Conservation (phyloP, 768 basidiomycete genomes). For the Tylopilus subfusipes region DNA sequence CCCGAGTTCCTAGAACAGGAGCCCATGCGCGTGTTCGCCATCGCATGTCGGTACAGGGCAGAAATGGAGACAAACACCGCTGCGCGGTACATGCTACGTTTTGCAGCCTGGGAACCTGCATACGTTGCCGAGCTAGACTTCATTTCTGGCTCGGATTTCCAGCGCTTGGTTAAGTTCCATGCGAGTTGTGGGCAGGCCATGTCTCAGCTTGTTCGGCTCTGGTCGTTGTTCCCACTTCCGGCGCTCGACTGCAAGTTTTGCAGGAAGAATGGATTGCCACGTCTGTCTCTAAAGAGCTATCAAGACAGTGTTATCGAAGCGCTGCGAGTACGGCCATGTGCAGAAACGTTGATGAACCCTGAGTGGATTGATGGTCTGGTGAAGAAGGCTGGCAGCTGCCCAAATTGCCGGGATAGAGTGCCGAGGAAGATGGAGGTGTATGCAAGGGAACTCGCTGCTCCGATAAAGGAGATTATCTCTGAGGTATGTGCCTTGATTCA, state of each 20-base stretch:
- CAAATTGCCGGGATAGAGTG: constrained; percentile 27
- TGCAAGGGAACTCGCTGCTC: constrained; percentile 25
- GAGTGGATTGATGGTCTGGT: constrained; percentile 33
- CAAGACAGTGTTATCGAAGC: constrained; percentile 34
- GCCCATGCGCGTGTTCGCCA: constrained; percentile 36
- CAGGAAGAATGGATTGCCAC: constrained; percentile 34
- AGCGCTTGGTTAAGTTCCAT: constrained; percentile 36
- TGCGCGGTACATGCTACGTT: constrained; percentile 35
- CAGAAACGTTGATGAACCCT: constrained; percentile 26
- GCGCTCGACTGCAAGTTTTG: constrained; percentile 34
- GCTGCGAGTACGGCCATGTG: constrained; percentile 31
- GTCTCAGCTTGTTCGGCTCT: constrained; percentile 31
- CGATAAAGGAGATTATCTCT: constrained; percentile 28
- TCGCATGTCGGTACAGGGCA: constrained; percentile 37
- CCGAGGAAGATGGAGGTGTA: constrained; percentile 31
- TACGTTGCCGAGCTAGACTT: constrained; percentile 35
- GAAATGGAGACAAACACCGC: constrained; percentile 35
- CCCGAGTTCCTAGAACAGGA: constrained; percentile 34
- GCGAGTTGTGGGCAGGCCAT: constrained; percentile 34
- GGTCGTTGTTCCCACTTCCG: constrained; percentile 31
- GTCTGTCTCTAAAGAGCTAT: constrained; percentile 29
- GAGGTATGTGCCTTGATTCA: constrained; percentile 19
- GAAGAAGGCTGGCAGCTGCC: constrained; percentile 30
- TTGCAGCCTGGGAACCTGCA: constrained; percentile 32
- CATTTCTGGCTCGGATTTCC: constrained; percentile 36